Percentiles rank a stretch among this genome's conserved stretches.
Evolutionary conservation across 1,284 basidiomycete genomes (phyloP).

Genomic region (Prillingera fragicola): DNA sequence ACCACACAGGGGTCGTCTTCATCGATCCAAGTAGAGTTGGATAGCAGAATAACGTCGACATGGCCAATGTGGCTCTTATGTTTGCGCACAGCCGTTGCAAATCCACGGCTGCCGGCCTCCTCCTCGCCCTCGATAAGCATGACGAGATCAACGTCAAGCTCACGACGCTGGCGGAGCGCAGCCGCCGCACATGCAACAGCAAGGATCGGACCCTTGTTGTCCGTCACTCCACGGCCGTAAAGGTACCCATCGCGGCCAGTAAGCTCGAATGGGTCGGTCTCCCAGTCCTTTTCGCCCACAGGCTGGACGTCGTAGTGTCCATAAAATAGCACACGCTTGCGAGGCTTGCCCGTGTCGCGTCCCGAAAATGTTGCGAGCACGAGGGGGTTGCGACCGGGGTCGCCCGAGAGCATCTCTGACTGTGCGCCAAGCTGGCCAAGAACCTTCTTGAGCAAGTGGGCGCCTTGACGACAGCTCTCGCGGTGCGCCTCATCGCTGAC

Average conservation of each 20-base stretch:
- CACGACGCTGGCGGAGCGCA: conserved; percentile 64
- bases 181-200: conserved; percentile 86
- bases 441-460: conserved; percentile 82
- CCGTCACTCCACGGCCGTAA: conserved; percentile 86
- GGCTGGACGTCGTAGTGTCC: conserved; percentile 90
- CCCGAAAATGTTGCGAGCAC: conserved; percentile 81
- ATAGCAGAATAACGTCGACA: conserved; percentile 77
- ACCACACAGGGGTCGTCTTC: conserved; percentile 93
- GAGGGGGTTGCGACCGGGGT: conserved; percentile 69
- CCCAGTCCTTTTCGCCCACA: conserved; percentile 69
- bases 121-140: conserved; percentile 95
- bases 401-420: conserved; percentile 53
- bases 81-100: conserved; percentile 63
- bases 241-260: conserved; percentile 80
- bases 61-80: conserved; percentile 66
- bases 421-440: conserved; percentile 77
- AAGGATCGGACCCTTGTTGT: conserved; percentile 90
- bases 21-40: conserved; percentile 94
- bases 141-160: conserved; percentile 78
- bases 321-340: conserved; percentile 74
- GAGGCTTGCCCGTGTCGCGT: conserved; percentile 46
- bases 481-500: conserved; percentile 67
- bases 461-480: conserved; percentile 81
- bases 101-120: conserved; percentile 83
- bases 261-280: conserved; percentile 76